These are phyloP conservation scores for Candida krabiensis DNA, from an alignment of 805 yeast genomes.

Conservation along the genomic window DNA sequence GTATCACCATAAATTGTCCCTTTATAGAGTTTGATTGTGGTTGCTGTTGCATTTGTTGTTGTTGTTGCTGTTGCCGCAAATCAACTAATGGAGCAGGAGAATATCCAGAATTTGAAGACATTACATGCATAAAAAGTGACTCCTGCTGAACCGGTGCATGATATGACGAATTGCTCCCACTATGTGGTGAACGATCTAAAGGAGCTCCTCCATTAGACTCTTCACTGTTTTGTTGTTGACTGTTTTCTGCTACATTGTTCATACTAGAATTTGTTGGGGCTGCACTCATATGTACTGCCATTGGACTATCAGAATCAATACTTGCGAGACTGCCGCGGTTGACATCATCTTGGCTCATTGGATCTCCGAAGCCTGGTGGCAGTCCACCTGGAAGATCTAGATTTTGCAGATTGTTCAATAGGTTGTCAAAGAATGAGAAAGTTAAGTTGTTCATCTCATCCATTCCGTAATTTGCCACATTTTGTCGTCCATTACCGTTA, in stretches of 20 bases:
- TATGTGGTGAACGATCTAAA: background rate
- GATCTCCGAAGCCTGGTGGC: background rate
- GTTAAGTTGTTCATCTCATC: constrained; percentile 13
- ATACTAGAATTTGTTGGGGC: too few relatives aligned
- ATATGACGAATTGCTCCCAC: constrained; percentile 1
- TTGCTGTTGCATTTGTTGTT: too few relatives aligned
- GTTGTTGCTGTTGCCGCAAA: background rate
- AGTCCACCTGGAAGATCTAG: constrained; percentile 19
- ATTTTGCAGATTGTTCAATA: constrained; percentile 23
- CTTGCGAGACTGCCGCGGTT: too few relatives aligned
- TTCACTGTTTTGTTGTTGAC: background rate
- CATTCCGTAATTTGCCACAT: constrained; percentile 4
- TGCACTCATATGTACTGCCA: too few relatives aligned
- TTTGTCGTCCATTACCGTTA: constrained; percentile 5
- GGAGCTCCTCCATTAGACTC: background rate
- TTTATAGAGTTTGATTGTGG: too few relatives aligned
- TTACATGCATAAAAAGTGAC: constrained; percentile 3
- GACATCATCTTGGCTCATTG: background rate
- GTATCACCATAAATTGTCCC: too few relatives aligned
- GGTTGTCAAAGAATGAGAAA: constrained; percentile 19
- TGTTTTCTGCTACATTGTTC: too few relatives aligned
- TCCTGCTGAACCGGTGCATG: background rate
- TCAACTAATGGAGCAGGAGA: background rate
- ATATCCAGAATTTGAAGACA: background rate
- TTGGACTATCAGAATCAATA: too few relatives aligned